Evolutionary conservation across 306 rosid genomes (phyloP), one percentile per base, ranked within the genome.

Genomic region (Pterocarpus macrocarpus): DNA sequence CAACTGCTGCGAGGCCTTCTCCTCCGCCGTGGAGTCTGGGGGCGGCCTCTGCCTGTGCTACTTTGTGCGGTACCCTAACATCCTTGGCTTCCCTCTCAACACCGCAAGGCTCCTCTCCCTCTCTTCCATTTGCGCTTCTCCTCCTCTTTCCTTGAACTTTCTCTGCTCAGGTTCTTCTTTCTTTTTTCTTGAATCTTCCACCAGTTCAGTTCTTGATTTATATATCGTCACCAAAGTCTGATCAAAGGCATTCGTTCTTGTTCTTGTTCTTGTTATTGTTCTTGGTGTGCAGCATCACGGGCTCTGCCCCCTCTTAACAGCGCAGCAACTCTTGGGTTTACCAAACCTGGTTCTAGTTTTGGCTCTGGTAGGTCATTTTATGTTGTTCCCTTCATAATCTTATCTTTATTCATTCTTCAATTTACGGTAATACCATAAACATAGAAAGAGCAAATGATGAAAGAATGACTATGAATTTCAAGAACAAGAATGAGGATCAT

Each of bases 71-170:
- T 76, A 91, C 3, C 90, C 94, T 68, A 72, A 52, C 33, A 84
- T 90, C 22, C 88, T 92, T 0, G 97, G 97, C 2, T 94, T 92
- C 65, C 97, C 95, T 56, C 78, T 92, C 66, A 87, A 90, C 78
- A 61, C 56, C 13, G 75, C 87, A 3, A 85, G 87, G 41, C 70
- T 95, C 8, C 79, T 88, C 80, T 91, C 94, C 1, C 97, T 95
- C 56, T 75, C 95, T 50, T 79, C 86, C 7, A 22, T 78, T 35
- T 94, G 97, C 64, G 45, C 10, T 16, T 5, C 36, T 13, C 14
- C 22, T 22, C 84, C 32, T 41, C 81, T 36, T 43, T 78, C 81
- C 71, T 78, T 86, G 30, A 38, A 86, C 5, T 64, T 83, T 10
- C 63, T 87, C 10, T 91, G 98, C 89, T 56, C 91, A 72, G 92